phyloP scores from a whole-genome alignment of 768 basidiomycete genomes.

The Coprinopsis sp. region DNA sequence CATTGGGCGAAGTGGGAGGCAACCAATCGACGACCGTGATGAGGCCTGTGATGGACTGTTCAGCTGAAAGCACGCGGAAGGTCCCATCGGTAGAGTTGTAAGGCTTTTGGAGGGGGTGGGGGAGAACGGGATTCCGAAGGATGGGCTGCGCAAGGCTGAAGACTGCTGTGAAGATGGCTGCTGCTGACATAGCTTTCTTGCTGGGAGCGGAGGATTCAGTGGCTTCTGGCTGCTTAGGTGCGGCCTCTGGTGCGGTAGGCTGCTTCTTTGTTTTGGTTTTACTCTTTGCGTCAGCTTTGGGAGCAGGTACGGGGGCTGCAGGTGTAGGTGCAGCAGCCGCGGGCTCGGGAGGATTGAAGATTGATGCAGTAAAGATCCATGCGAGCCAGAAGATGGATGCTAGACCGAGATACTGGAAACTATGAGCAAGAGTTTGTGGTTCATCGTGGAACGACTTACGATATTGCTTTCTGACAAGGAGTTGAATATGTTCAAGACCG shows the following conservation, averaged over 20 bases:
- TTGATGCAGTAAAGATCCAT: constrained; percentile 4
- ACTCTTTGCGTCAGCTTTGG: constrained; percentile 15
- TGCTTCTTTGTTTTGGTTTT: constrained; percentile 12
- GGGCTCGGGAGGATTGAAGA: not conserved
- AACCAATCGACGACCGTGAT: constrained; percentile 77
- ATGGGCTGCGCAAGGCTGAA: constrained; percentile 33
- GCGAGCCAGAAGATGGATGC: constrained; percentile 3
- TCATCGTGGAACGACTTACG: constrained; percentile 22
- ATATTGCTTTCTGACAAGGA: constrained; percentile 34
- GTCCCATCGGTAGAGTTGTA: constrained; percentile 50
- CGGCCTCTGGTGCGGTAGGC: not conserved
- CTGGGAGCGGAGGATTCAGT: not conserved
- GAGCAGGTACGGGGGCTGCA: constrained; percentile 1
- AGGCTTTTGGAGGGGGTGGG: constrained; percentile 45
- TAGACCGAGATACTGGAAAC: constrained; percentile 37
- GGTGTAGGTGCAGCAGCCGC: not conserved
- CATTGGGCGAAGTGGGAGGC: constrained; percentile 28
- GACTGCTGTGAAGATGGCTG: constrained; percentile 28
- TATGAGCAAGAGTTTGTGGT: constrained; percentile 4
- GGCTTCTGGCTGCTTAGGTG: not conserved
- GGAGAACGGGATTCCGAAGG: constrained; percentile 54
- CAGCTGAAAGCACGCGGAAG: constrained; percentile 63
- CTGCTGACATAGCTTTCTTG: constrained; percentile 1
- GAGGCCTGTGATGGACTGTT: constrained; percentile 70
- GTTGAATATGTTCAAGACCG: constrained; percentile 20